Conservation (phyloP, 1,284 basidiomycete genomes). For the Sporisorium exsertum region DNA sequence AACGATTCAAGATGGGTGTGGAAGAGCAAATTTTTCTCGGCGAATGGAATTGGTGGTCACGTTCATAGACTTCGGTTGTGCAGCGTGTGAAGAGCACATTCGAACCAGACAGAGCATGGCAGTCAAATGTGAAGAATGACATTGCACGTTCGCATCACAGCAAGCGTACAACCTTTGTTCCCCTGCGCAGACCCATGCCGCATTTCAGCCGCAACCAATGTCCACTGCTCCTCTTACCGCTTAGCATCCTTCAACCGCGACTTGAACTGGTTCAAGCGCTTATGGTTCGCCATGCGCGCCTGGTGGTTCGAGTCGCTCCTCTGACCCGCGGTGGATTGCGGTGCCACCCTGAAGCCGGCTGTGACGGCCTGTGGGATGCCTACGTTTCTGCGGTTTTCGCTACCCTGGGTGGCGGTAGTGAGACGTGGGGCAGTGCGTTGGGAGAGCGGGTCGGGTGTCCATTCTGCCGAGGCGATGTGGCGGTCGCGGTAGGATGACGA, state of each 20-base stretch:
- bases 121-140: too few species aligned
- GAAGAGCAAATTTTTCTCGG: too few species aligned
- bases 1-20: too few species aligned
- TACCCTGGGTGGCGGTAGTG: background rate
- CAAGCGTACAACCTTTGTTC: too few species aligned
- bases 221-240: too few species aligned
- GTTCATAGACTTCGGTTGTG: too few species aligned
- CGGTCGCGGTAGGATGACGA: conserved; percentile 66
- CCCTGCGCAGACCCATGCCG: too few species aligned
- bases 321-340: conserved; percentile 46
- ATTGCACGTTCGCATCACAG: too few species aligned
- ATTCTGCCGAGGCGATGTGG: conserved; percentile 57
- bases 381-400: conserved; percentile 38
- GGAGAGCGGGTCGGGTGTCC: conserved; percentile 49
- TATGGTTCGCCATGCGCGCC: conserved; percentile 58
- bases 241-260: conserved; percentile 57
- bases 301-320: conserved; percentile 52
- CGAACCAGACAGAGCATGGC: too few species aligned
- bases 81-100: too few species aligned
- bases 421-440: conserved; percentile 19
- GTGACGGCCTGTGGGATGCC: conserved; percentile 61
- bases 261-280: conserved; percentile 62
- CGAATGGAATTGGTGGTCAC: too few species aligned
- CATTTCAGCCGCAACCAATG: too few species aligned
- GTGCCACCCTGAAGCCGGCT: conserved; percentile 59